Percentiles rank a stretch among this genome's conserved stretches.
Evolutionary conservation across 345 rosid species (phyloP).

Genomic region (Mercurialis annua): DNA sequence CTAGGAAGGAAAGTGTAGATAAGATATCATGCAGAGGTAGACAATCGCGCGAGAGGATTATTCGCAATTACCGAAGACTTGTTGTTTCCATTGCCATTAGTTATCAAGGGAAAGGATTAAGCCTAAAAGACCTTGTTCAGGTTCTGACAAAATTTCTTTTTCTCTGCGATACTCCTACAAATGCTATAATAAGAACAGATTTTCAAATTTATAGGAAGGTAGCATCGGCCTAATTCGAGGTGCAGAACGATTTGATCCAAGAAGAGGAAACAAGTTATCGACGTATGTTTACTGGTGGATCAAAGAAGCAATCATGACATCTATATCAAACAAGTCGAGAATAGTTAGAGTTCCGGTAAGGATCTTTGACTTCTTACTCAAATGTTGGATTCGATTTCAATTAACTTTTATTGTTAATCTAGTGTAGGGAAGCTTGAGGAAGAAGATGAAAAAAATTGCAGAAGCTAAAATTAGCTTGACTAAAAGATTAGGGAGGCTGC

Average conservation of each 20-base stretch:
- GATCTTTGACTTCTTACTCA: not conserved
- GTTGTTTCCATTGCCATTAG: slow-evolving; percentile 49
- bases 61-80: slow-evolving; percentile 40
- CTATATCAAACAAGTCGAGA: slow-evolving; percentile 47
- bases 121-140: slow-evolving; percentile 55
- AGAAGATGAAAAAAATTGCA: slow-evolving; percentile 41
- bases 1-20: slow-evolving; percentile 30
- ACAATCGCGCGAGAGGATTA: slow-evolving; percentile 46
- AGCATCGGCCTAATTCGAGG: slow-evolving; percentile 57
- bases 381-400: not conserved
- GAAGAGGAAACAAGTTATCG: slow-evolving; percentile 51
- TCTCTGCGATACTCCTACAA: slow-evolving; percentile 3
- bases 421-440: slow-evolving; percentile 50
- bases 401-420: not conserved
- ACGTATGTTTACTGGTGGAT: slow-evolving; percentile 69
- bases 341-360: slow-evolving; percentile 53
- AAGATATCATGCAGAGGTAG: slow-evolving; percentile 39
- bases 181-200: not conserved
- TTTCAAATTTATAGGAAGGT: slow-evolving; percentile 34
- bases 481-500: slow-evolving; percentile 32
- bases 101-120: slow-evolving; percentile 55
- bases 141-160: slow-evolving; percentile 12
- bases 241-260: slow-evolving; percentile 54
- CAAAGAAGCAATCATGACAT: slow-evolving; percentile 50
- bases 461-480: slow-evolving; percentile 39